Evolutionary conservation across 1,139 yeast genomes (phyloP).

Genomic region (Saccharomyces hybrid): DNA sequence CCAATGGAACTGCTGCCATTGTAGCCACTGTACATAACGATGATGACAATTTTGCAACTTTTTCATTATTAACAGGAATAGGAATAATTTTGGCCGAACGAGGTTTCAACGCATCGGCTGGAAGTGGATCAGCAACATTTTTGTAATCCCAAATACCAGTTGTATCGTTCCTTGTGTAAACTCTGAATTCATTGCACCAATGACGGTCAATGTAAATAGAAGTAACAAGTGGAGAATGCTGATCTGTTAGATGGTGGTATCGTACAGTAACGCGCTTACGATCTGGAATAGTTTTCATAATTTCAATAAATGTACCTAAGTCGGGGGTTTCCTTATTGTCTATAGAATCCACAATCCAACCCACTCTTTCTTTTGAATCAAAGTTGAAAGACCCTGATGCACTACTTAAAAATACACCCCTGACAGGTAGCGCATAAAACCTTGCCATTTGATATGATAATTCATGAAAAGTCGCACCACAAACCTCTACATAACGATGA

Average conservation of each 20-base stretch:
- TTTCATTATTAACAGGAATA: constrained; percentile 52
- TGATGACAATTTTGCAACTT: constrained; percentile 48
- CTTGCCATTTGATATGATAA: constrained; percentile 86
- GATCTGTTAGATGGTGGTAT: constrained; percentile 73
- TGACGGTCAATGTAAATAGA: constrained; percentile 74
- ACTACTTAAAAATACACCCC: constrained; percentile 73
- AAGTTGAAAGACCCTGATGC: constrained; percentile 74
- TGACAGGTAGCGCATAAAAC: constrained; percentile 72
- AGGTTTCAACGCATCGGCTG: constrained; percentile 44
- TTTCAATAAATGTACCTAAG: constrained; percentile 67
- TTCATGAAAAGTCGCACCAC: constrained; percentile 82
- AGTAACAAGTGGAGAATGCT: constrained; percentile 61
- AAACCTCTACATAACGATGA: constrained; percentile 67
- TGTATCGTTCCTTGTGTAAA: constrained; percentile 69
- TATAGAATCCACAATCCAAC: constrained; percentile 72
- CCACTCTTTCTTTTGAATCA: constrained; percentile 50
- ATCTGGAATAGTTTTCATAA: constrained; percentile 74
- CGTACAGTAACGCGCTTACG: constrained; percentile 61
- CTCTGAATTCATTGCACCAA: constrained; percentile 67
- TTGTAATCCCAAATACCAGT: constrained; percentile 87
- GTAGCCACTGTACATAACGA: constrained; percentile 66
- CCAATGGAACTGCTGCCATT: constrained; percentile 61
- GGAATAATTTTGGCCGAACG: constrained; percentile 66
- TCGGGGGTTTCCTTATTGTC: constrained; percentile 70
- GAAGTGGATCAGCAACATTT: constrained; percentile 58